phyloP scores from a whole-genome alignment of 2,329 filamentous ascomycete genomes.

The Aspergillaceae sp. region DNA sequence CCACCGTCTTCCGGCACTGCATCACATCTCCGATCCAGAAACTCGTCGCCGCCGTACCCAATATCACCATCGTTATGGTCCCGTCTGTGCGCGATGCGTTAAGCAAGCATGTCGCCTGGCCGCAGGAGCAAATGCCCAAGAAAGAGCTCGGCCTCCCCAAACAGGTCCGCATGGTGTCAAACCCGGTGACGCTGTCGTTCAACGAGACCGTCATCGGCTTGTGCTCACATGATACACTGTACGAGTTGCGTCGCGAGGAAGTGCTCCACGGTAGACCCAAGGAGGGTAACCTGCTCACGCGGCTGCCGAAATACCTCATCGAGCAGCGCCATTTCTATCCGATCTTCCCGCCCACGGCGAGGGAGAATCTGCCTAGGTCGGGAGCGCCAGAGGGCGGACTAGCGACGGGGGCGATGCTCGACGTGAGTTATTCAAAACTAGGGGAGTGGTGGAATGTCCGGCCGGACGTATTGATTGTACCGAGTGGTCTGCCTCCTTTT shows the following conservation, averaged over 20 bases:
- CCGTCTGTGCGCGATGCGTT: constrained; percentile 78
- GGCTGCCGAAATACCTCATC: constrained; percentile 69
- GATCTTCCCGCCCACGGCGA: constrained; percentile 69
- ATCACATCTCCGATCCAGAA: constrained; percentile 65
- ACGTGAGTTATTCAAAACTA: constrained; percentile 75
- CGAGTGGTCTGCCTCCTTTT: constrained; percentile 76
- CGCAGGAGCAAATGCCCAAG: constrained; percentile 61
- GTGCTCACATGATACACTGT: constrained; percentile 74
- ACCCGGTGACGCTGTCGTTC: constrained; percentile 79
- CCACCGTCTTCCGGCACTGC: constrained; percentile 72
- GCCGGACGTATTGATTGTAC: constrained; percentile 76
- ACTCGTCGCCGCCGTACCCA: constrained; percentile 62
- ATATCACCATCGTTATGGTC: constrained; percentile 70
- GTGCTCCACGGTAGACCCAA: constrained; percentile 48
- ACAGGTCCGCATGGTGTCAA: constrained; percentile 68
- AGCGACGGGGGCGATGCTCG: constrained; percentile 67
- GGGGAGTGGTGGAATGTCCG: constrained; percentile 82
- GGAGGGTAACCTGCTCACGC: constrained; percentile 55
- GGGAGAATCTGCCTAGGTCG: constrained; percentile 57
- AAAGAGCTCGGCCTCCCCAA: constrained; percentile 74
- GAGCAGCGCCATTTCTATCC: constrained; percentile 90
- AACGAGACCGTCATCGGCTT: constrained; percentile 81
- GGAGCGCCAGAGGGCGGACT: constrained; percentile 48
- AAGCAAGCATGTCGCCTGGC: constrained; percentile 79
- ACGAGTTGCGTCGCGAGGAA: constrained; percentile 71